A percentile compares a stretch with the other conserved stretches of the same genome.
phyloP scores from a whole-genome alignment of 1,284 basidiomycete genomes.

The Malassezia restricta region DNA sequence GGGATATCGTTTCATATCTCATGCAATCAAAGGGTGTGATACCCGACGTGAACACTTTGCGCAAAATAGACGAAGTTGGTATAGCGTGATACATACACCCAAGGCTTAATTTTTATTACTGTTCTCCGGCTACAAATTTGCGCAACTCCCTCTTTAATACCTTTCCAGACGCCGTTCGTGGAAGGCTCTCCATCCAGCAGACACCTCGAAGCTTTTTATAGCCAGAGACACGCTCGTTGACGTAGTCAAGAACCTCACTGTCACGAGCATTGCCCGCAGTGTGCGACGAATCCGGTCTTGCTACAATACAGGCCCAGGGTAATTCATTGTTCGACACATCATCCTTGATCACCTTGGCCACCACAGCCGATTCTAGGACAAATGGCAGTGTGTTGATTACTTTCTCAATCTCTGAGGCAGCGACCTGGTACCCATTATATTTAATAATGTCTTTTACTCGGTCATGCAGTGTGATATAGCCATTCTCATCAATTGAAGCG shows the following conservation, averaged over 20 bases:
- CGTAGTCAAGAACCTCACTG: constrained; percentile 20
- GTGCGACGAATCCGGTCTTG: background rate
- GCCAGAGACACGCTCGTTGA: constrained; percentile 33
- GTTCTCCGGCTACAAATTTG: background rate
- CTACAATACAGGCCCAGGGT: constrained; percentile 31
- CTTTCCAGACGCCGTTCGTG: constrained; percentile 35
- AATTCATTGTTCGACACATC: constrained; percentile 21
- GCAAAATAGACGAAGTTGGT: constrained; percentile 7
- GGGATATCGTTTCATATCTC: constrained; percentile 11
- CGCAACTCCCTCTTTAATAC: constrained; percentile 36
- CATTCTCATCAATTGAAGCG: constrained; percentile 25
- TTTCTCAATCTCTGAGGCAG: constrained; percentile 40
- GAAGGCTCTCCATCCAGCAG: constrained; percentile 34
- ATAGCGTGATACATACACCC: background rate
- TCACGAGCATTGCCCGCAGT: constrained; percentile 13
- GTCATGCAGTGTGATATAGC: constrained; percentile 39
- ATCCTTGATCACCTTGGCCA: background rate
- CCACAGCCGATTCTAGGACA: constrained; percentile 11
- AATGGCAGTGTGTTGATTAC: constrained; percentile 2
- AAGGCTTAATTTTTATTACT: too few species aligned
- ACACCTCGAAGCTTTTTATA: constrained; percentile 39
- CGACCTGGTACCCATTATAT: constrained; percentile 43
- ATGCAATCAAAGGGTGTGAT: constrained; percentile 12
- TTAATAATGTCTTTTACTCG: constrained; percentile 45
- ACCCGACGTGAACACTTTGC: constrained; percentile 11